These are phyloP conservation scores for Mycena crocata DNA, from an alignment of 768 basidiomycete genomes.

Conservation along the genomic window DNA sequence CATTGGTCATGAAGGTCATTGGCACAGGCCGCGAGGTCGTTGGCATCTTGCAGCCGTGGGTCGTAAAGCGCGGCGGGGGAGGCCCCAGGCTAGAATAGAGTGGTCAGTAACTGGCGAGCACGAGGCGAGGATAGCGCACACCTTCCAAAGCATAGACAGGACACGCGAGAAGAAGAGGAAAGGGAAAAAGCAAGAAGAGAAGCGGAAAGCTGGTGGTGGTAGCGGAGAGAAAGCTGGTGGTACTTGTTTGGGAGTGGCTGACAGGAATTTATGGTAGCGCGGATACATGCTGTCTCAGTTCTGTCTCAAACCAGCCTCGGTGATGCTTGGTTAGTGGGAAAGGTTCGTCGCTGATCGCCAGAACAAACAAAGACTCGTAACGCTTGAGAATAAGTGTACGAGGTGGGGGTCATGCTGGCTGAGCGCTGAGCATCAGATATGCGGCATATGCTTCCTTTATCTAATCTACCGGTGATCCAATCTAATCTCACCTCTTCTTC, in stretches of 20 bases:
- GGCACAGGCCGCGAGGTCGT: background rate
- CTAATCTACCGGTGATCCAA: too few relatives aligned
- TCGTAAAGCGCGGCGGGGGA: background rate
- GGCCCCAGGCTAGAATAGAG: background rate
- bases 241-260: background rate
- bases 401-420: too few relatives aligned
- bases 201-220: slow-evolving; percentile 9
- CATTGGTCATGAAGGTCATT: background rate
- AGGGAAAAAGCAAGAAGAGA: background rate
- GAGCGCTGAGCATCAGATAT: too few relatives aligned
- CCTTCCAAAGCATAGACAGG: background rate
- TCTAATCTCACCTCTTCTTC: too few relatives aligned
- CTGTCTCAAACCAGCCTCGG: background rate
- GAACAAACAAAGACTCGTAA: too few relatives aligned
- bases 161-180: background rate
- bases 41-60: background rate
- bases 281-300: background rate
- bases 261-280: background rate
- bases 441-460: too few relatives aligned
- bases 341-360: too few relatives aligned
- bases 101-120: background rate
- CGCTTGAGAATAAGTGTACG: too few relatives aligned
- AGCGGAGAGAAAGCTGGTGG: slow-evolving; percentile 3
- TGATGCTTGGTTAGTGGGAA: too few relatives aligned
- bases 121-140: background rate